Percentiles rank a stretch among this genome's conserved stretches.
phyloP scores from a whole-genome alignment of 1,139 yeast genomes.

The Hanseniaspora sp. region DNA sequence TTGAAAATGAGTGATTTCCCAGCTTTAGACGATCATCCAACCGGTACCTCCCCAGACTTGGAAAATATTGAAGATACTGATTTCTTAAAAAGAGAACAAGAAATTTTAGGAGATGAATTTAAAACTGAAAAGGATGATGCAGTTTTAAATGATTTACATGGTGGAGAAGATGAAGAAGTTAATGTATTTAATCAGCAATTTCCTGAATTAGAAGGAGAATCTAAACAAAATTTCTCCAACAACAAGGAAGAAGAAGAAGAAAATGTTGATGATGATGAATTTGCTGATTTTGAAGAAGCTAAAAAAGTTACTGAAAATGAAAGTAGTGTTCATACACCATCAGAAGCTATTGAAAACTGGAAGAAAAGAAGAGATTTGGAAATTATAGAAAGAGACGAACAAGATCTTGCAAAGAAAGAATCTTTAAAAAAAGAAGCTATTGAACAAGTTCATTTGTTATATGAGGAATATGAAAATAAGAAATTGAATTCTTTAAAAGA shows the following conservation, averaged over 20 bases:
- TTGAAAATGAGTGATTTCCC: slow-evolving; percentile 71
- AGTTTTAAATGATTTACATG: slow-evolving; percentile 31
- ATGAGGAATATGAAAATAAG: slow-evolving; percentile 82
- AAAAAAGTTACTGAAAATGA: slow-evolving; percentile 16
- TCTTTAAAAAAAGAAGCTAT: slow-evolving; percentile 72
- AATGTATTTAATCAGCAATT: slow-evolving; percentile 56
- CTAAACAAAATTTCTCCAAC: slow-evolving; percentile 19
- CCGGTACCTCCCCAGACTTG: slow-evolving; percentile 26
- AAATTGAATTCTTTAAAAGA: slow-evolving; percentile 60
- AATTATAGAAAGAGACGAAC: slow-evolving; percentile 69
- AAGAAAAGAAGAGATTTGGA: slow-evolving; percentile 71
- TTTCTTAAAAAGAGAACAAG: slow-evolving; percentile 75
- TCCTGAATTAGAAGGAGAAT: slow-evolving; percentile 45
- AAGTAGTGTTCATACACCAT: slow-evolving; percentile 32
- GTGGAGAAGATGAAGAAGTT: slow-evolving; percentile 41
- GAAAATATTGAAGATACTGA: slow-evolving; percentile 37
- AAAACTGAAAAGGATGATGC: slow-evolving; percentile 55
- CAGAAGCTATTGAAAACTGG: slow-evolving; percentile 66
- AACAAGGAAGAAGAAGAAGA: slow-evolving; percentile 29
- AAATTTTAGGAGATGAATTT: slow-evolving; percentile 68
- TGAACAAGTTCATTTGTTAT: slow-evolving; percentile 81
- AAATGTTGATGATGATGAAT: slow-evolving; percentile 28
- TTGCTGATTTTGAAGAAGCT: slow-evolving; percentile 27
- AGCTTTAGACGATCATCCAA: slow-evolving; percentile 46
- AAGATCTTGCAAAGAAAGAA: slow-evolving; percentile 52